Evolutionary conservation across 495 filamentous ascomycete genomes (phyloP).

Genomic region (Thermothielavioides terrestris): DNA sequence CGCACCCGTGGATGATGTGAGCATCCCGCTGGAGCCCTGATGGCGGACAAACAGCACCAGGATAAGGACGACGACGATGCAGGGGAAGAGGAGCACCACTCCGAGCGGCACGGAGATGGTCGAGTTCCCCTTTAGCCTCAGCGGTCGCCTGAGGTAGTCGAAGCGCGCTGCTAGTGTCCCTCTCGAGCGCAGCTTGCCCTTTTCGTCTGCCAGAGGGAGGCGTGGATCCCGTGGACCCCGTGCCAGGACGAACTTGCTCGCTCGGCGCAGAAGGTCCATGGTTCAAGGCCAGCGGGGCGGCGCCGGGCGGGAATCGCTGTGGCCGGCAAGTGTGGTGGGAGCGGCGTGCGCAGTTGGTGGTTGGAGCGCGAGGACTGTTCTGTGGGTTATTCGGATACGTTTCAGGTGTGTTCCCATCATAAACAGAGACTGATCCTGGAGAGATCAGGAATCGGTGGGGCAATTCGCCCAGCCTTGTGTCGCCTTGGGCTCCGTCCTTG

Average conservation of each 20-base stretch:
- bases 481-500: too few relatives aligned
- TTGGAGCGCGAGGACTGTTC: neutral
- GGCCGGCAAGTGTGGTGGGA: neutral
- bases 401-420: too few relatives aligned
- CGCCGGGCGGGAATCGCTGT: too few relatives aligned
- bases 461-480: too few relatives aligned
- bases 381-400: too few relatives aligned
- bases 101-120: constrained; percentile 90
- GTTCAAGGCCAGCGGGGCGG: too few relatives aligned
- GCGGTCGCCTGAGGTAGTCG: constrained; percentile 78
- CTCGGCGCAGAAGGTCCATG: constrained; percentile 50
- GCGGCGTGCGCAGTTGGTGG: neutral
- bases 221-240: constrained; percentile 26
- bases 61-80: constrained; percentile 85
- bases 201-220: constrained; percentile 40
- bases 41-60: constrained; percentile 83
- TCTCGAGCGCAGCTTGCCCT: constrained; percentile 26
- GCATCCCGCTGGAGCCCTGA: constrained; percentile 70
- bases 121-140: constrained; percentile 90
- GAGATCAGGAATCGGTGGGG: too few relatives aligned
- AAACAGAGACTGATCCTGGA: too few relatives aligned
- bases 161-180: constrained; percentile 43
- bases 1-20: constrained; percentile 80
- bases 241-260: constrained; percentile 40
- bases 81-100: constrained; percentile 86